These are phyloP conservation scores for Fusarium sp. DNA, from an alignment of 2,329 filamentous ascomycete genomes.

Conservation along the genomic window DNA sequence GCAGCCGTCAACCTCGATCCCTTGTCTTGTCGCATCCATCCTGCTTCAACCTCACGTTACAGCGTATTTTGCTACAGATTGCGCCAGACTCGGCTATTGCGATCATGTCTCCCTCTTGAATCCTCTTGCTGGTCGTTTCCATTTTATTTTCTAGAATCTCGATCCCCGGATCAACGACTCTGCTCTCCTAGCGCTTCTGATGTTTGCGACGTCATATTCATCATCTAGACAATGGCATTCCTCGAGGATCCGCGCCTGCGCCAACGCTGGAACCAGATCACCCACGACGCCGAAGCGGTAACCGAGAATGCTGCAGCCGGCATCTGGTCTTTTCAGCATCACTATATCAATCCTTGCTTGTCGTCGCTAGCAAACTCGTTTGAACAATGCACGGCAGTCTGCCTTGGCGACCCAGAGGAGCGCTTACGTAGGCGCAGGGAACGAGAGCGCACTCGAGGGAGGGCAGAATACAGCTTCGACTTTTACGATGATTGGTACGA, in stretches of 20 bases:
- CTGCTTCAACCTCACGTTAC: conserved; percentile 22
- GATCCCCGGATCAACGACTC: neutral
- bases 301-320: conserved; percentile 92
- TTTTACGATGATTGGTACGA: conserved; percentile 98
- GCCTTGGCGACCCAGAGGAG: conserved; percentile 78
- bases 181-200: conserved; percentile 22
- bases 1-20: conserved; percentile 33
- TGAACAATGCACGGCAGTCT: conserved; percentile 77
- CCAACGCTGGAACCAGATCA: conserved; percentile 92
- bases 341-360: conserved; percentile 86
- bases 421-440: conserved; percentile 75
- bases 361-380: conserved; percentile 72
- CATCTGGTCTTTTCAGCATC: conserved; percentile 88
- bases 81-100: conserved; percentile 10
- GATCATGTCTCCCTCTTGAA: conserved; percentile 31
- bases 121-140: neutral
- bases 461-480: conserved; percentile 89
- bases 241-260: conserved; percentile 88
- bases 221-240: conserved; percentile 62
- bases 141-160: neutral
- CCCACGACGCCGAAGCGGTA: conserved; percentile 88
- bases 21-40: conserved; percentile 19
- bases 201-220: conserved; percentile 44
- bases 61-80: conserved; percentile 20
- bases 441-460: conserved; percentile 66